A percentile compares a stretch with the other conserved stretches of the same genome.
phyloP scores from a whole-genome alignment of 176 grass and related monocot genomes.

The Aegilops bicornis region DNA sequence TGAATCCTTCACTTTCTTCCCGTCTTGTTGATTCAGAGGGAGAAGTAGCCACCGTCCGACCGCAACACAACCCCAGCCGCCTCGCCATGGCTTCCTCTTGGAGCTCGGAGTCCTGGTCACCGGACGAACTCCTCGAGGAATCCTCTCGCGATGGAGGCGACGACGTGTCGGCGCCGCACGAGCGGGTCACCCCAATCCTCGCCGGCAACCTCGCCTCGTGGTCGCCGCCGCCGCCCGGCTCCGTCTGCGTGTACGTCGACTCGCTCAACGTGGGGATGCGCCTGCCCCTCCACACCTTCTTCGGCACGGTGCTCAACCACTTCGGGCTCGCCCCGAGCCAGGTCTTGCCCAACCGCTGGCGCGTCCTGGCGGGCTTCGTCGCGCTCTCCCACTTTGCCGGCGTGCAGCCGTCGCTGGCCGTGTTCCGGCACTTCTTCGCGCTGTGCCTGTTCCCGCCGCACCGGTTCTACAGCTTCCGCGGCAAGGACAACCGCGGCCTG shows the following conservation, averaged over 20 bases:
- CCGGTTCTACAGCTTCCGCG: background rate
- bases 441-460: background rate
- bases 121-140: background rate
- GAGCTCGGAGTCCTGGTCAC: background rate
- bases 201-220: background rate
- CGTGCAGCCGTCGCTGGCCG: background rate
- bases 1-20: too few relatives aligned
- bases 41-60: too few relatives aligned
- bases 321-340: background rate
- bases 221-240: background rate
- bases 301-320: background rate
- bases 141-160: background rate
- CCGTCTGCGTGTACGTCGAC: background rate
- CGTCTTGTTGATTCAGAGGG: too few relatives aligned
- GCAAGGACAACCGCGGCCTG: background rate
- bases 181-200: background rate
- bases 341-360: background rate
- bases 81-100: background rate
- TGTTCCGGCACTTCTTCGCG: background rate
- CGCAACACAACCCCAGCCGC: background rate
- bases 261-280: background rate
- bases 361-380: background rate
- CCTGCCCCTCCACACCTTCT: slow-evolving; percentile 1
- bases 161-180: background rate
- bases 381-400: background rate